Percentiles rank a stretch among this genome's conserved stretches.
Conservation (phyloP, 306 rosid genomes). For the Cucumis hystrix region DNA sequence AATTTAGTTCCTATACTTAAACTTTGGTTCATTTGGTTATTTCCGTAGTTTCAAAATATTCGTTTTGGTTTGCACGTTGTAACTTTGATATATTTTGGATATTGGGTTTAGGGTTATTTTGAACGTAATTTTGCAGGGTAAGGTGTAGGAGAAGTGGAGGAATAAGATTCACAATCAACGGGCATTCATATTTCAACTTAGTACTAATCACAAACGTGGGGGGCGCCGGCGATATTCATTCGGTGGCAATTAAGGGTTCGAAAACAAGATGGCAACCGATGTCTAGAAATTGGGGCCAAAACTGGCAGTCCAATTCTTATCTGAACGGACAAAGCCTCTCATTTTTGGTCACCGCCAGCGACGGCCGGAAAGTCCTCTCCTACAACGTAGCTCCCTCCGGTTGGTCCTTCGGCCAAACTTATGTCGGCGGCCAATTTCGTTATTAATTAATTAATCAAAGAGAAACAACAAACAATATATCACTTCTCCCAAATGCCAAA, state of each 20-base stretch:
- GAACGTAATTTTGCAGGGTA: conserved; percentile 13
- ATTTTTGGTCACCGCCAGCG: conserved; percentile 36
- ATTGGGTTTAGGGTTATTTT: too few species aligned
- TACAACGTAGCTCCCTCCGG: conserved; percentile 36
- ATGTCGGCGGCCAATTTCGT: conserved; percentile 34
- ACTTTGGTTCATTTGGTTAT: too few species aligned
- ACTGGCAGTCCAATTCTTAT: conserved; percentile 50
- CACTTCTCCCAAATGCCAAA: background rate
- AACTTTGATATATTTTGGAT: too few species aligned
- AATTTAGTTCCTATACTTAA: too few species aligned
- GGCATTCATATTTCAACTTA: conserved; percentile 51
- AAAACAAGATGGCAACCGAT: conserved; percentile 40
- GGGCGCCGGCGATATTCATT: conserved; percentile 53
- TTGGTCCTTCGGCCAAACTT: conserved; percentile 58
- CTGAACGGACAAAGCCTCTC: conserved; percentile 45
- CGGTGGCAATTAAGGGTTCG: conserved; percentile 46
- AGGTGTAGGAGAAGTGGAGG: conserved; percentile 52
- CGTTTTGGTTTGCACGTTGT: too few species aligned
- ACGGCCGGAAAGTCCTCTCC: conserved; percentile 29
- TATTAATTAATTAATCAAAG: background rate
- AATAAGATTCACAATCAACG: conserved; percentile 48
- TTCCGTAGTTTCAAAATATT: too few species aligned
- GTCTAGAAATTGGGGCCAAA: conserved; percentile 66
- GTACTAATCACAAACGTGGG: conserved; percentile 53
- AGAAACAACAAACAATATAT: background rate